phyloP scores from a whole-genome alignment of 2,329 filamentous ascomycete genomes.

The Daldinia eschscholtzii region DNA sequence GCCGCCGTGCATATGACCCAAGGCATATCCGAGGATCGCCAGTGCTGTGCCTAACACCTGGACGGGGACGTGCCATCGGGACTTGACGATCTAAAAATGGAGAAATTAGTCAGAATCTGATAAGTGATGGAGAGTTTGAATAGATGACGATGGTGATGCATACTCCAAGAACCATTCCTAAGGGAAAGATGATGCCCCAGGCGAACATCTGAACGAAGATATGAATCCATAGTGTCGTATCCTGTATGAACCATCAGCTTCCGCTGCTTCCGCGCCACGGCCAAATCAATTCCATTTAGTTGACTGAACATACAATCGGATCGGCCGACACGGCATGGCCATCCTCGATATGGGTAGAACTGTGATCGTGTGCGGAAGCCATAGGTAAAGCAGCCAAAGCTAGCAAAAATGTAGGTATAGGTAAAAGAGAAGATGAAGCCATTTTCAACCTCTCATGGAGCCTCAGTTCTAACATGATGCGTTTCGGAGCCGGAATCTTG shows the following conservation, averaged over 20 bases:
- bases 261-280: constrained; percentile 30
- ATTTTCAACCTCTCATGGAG: constrained; percentile 29
- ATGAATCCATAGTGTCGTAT: constrained; percentile 91
- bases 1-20: constrained; percentile 91
- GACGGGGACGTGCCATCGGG: constrained; percentile 92
- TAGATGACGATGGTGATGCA: constrained; percentile 52
- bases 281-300: constrained; percentile 24
- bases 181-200: constrained; percentile 92
- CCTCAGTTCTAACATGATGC: constrained; percentile 35
- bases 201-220: constrained; percentile 88
- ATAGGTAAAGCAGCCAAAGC: constrained; percentile 46
- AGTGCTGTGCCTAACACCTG: constrained; percentile 81
- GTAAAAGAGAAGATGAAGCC: constrained; percentile 36
- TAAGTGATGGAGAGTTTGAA: not conserved
- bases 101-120: constrained; percentile 31
- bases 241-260: constrained; percentile 63
- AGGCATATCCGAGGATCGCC: constrained; percentile 86
- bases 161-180: constrained; percentile 95
- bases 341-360: constrained; percentile 71
- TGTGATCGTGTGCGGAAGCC: constrained; percentile 62
- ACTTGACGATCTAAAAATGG: constrained; percentile 79
- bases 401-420: constrained; percentile 40
- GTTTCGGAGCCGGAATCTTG: constrained; percentile 29
- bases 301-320: constrained; percentile 71
- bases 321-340: constrained; percentile 78